Base-by-base conservation (phyloP, 805 yeast genomes). In the Wickerhamomyces xylosicus region DNA sequence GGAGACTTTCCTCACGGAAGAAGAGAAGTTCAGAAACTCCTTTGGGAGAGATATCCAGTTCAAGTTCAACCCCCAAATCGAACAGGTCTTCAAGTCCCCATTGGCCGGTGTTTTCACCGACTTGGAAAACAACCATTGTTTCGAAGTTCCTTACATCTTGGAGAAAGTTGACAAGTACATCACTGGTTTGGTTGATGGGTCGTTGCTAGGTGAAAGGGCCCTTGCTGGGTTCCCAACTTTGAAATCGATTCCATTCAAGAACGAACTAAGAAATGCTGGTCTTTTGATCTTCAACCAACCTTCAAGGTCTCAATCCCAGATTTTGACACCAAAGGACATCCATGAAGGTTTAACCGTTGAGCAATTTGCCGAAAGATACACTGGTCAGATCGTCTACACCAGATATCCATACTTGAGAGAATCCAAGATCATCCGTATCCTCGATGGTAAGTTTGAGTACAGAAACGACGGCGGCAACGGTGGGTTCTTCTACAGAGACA, bases 351-450 rank as follows among this genome's bases (percentile, higher is more conserved):
- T 74, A 29, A 62, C 81, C 5, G 60, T 74, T 21, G 79, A 74
- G 37, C 84, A 81, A 44, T 69, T 85, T 50, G 79, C 86, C 19
- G 70, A 74, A 41, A 70, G 77, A 50, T 74, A 70, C 40, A 49
- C 82, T 39, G 79, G 77, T 35, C 69, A 76, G 41, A 60, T 76
- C 37, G 81, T 84, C 3, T 89, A 78, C 55, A 74, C 84, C 11
- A 75, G 79, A 48, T 92, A 95, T 90, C 99, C 99, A n/a, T 85
- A 76, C 53, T 64, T 92, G 47, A 71, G 78, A 48, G 97, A 90
- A 61, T 81, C 87, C 9, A 76, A 72, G 52, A 77, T 90, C 32
- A 64, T 77, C 11, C 68, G 71, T 18, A 72, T 90, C 4, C 56
- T 68, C 28, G 89, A 83, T 55, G 72, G 68, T 13, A 58, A 64